Base-by-base conservation (phyloP, 2,329 filamentous ascomycete genomes). In the Neodidymelliopsis sp. region DNA sequence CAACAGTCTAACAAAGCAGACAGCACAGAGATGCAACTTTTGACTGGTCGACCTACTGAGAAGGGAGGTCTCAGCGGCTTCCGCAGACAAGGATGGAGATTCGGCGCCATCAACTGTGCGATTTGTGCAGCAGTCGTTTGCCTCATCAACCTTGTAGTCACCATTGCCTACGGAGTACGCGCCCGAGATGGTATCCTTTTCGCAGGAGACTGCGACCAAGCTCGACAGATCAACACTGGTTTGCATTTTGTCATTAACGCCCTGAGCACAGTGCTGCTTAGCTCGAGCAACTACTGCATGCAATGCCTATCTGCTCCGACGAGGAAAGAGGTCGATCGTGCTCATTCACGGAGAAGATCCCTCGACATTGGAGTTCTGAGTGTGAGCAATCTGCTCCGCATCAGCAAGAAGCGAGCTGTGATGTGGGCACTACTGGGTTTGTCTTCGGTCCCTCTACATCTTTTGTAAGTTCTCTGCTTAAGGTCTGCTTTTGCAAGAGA, bases 231-330 rank as follows among this genome's bases (percentile, higher is more conserved):
- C 19, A 44, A 36, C 20, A 25, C 30, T 9, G 40, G 8, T 11
- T 18, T 77, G 0, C n/a, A n/a, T n/a, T n/a, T n/a, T n/a, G n/a
- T n/a, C n/a, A 76, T 83, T 57, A 82, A 82, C 62, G 48, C 71
- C 0, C 61, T 80, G 19, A 74, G 74, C 20, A 79, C 77, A 0
- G 38, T 72, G 1, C 49, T 81, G 6, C 69, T 81, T 1, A 71
- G 72, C 1, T 77, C 76, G 2, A 78, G 74, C 25, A 81, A 80
- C 56, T 81, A 79, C 49, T 75, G 72, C 42, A 80, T 81, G 76
- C 81, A 83, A 49, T 68, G 75, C 12, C 60, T 83, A 11, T 73
- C 64, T 15, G 73, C 79, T 0, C 81, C 81, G 0, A 81, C 76
- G 1, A 66, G 81, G 18, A 45, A 57, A 6, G 78, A 82, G 30